Conservation (phyloP, 1,284 basidiomycete genomes). For the Trametes polyzona region DNA sequence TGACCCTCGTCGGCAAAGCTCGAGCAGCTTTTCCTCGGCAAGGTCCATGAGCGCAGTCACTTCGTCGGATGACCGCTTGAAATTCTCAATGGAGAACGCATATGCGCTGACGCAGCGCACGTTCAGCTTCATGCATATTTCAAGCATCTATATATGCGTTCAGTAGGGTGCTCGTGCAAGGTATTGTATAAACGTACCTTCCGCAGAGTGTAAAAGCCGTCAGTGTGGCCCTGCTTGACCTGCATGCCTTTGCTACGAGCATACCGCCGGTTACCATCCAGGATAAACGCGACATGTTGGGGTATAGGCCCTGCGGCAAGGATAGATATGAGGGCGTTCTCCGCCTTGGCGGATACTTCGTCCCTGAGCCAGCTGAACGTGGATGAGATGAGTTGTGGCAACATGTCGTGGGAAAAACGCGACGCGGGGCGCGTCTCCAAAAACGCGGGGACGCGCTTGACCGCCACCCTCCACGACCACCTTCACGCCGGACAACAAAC, state of each 20-base stretch:
- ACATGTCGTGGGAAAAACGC: slow-evolving; percentile 32
- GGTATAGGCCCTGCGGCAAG: slow-evolving; percentile 88
- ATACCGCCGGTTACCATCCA: slow-evolving; percentile 97
- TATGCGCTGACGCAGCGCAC: slow-evolving; percentile 90
- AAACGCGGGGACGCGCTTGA: not conserved
- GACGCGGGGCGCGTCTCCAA: slow-evolving; percentile 13
- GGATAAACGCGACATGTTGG: slow-evolving; percentile 92
- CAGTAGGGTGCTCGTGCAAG: not conserved
- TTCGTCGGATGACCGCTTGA: slow-evolving; percentile 86
- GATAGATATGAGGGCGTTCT: slow-evolving; percentile 58
- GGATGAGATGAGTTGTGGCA: slow-evolving; percentile 29
- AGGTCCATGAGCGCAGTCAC: slow-evolving; percentile 89
- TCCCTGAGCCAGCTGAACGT: slow-evolving; percentile 31
- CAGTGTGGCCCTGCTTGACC: slow-evolving; percentile 80
- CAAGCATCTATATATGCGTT: slow-evolving; percentile 62
- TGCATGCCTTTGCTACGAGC: slow-evolving; percentile 73
- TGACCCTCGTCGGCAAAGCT: slow-evolving; percentile 85
- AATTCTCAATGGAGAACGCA: slow-evolving; percentile 98
- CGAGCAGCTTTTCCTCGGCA: slow-evolving; percentile 80
- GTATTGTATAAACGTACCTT: slow-evolving; percentile 56
- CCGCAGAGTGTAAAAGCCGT: slow-evolving; percentile 84
- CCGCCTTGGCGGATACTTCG: slow-evolving; percentile 33
- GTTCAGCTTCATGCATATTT: slow-evolving; percentile 78
- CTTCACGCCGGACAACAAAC: not conserved
- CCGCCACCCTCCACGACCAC: no score